Percentiles rank a stretch among this genome's conserved stretches.
Conservation (phyloP, 2,329 filamentous ascomycete genomes). For the Calonectria montana region DNA sequence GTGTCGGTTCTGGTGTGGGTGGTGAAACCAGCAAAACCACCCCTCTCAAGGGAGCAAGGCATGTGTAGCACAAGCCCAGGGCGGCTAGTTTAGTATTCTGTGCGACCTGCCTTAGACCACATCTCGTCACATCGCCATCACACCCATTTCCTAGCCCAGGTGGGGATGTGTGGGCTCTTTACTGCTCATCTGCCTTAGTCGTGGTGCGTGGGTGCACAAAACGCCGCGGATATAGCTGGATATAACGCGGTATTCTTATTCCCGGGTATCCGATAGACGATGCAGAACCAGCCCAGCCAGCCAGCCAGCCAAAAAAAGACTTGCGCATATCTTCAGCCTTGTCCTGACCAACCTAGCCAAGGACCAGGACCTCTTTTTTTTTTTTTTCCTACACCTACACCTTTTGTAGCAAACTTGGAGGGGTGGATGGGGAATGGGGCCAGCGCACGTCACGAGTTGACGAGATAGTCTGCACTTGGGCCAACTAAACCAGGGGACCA, state of each 20-base stretch:
- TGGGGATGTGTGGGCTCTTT: conserved; percentile 8
- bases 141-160: conserved; percentile 18
- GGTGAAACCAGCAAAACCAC: conserved; percentile 11
- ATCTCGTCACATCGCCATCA: conserved; percentile 24
- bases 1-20: conserved; percentile 22
- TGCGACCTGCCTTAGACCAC: conserved; percentile 22
- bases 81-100: conserved; percentile 17
- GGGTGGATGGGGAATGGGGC: background rate
- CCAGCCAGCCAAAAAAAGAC: background rate
- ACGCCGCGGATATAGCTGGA: background rate
- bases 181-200: background rate
- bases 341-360: background rate
- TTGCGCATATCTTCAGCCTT: background rate
- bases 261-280: background rate
- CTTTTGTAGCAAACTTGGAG: background rate
- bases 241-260: background rate
- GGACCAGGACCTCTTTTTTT: background rate
- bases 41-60: background rate
- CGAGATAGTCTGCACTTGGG: conserved; percentile 4
- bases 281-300: background rate
- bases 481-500: conserved; percentile 7
- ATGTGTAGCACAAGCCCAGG: conserved; percentile 18
- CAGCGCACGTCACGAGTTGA: conserved; percentile 2
- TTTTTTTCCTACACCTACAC: background rate
- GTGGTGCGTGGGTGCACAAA: background rate